Percentiles rank a stretch among this genome's conserved stretches.
Conservation (phyloP, 2,329 filamentous ascomycete genomes). For the Teratosphaeria pseudoeucalypti region DNA sequence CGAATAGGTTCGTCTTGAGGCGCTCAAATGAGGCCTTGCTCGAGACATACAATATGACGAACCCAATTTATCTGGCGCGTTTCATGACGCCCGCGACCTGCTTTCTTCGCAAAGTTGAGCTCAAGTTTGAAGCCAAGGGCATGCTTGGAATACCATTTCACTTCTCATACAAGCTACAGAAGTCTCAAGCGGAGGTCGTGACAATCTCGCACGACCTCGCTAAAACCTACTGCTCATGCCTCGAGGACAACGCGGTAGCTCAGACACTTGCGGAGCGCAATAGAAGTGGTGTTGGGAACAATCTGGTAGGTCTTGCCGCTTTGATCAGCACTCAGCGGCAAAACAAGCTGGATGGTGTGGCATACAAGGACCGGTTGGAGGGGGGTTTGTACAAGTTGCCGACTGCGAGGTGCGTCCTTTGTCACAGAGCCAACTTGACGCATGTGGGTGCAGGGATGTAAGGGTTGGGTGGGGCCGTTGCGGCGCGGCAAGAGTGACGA, state of each 20-base stretch:
- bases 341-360: neutral
- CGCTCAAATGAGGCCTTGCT: neutral
- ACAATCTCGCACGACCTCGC: neutral
- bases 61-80: neutral
- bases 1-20: constrained; percentile 3
- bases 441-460: neutral
- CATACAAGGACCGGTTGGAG: neutral
- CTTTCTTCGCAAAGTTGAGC: neutral
- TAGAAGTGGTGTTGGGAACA: neutral
- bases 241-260: constrained; percentile 1
- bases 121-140: neutral
- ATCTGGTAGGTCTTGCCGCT: neutral
- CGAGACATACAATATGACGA: neutral
- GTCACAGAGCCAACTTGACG: neutral
- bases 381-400: constrained; percentile 1
- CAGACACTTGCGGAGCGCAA: neutral
- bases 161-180: neutral
- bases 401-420: neutral
- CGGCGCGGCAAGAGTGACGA: neutral
- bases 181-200: neutral
- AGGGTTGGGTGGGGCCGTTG: neutral
- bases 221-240: constrained; percentile 1
- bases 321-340: neutral
- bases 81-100: neutral
- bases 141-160: neutral